A percentile compares a stretch with the other conserved stretches of the same genome.
These are phyloP conservation scores for Colletotrichum sp. DNA, from an alignment of 2,329 filamentous ascomycete species.

Conservation along the genomic window DNA sequence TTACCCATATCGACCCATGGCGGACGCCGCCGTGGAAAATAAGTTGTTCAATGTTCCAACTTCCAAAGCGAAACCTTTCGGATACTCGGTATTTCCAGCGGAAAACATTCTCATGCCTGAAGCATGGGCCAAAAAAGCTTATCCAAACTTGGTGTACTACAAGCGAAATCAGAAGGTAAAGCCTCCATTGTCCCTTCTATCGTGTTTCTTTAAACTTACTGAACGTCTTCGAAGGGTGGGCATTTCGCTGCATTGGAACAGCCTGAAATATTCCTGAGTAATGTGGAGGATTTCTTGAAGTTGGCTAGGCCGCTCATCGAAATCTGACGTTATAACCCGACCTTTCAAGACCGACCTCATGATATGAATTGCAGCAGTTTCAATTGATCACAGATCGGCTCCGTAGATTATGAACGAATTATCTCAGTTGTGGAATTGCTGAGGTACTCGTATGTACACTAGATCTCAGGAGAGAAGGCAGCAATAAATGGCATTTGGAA, in stretches of 20 bases:
- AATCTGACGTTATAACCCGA: neutral
- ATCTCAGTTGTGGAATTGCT: no score
- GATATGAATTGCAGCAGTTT: neutral
- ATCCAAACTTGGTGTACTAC: neutral
- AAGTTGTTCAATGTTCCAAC: neutral
- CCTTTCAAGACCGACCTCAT: neutral
- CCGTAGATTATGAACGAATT: neutral
- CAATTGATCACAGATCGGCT: neutral
- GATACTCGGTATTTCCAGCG: neutral
- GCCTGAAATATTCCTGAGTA: neutral
- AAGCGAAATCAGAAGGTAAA: neutral
- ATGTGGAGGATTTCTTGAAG: neutral
- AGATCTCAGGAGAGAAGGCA: no score
- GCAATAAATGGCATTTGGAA: no score
- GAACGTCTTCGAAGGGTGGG: neutral
- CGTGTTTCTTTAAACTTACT: neutral
- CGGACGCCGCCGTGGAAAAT: neutral
- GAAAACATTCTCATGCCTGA: neutral
- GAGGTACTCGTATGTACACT: no score
- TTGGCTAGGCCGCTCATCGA: neutral
- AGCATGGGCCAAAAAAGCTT: neutral
- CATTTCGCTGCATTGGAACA: neutral
- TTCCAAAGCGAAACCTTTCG: neutral
- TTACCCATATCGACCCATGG: constrained; percentile 33
- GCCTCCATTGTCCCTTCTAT: neutral